Base-by-base conservation (phyloP, 306 rosid species). In the Fragaria ananassa region DNA sequence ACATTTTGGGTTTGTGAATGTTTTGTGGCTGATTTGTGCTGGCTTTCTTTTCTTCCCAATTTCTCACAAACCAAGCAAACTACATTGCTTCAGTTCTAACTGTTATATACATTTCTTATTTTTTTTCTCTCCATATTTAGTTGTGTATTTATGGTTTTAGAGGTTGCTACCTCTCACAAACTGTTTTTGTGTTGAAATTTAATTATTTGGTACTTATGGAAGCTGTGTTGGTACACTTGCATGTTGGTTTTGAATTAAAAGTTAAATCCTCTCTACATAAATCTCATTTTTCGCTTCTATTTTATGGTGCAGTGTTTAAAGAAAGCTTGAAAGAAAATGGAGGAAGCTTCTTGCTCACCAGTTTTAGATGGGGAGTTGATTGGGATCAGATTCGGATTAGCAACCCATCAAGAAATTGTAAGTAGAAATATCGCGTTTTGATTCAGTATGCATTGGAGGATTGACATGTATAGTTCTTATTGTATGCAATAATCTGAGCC, bases 361-460 rank as follows among this genome's bases (percentile, higher is more conserved):
- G 60, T 87, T 82, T 68, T 83, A 51, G 91, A 93, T n/a, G 96
- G 86, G 62, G 86, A 85, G 72, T 78, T 91, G 3, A 56, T 71
- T 62, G 93, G 96, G 10, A 91, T 93, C 79, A 80, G 69, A 72
- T 93, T 93, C 61, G 82, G 88, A 61, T 78, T 93, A 85, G 98
- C 98, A 69, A 89, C 87, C 25, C 87, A 75, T 61, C 82, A 83
- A 8, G 98, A 93, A 85, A 91, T 93, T 60, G 98, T 93, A 81
- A 89, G 98, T 77, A 57, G 63, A 65, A 67, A 70, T 77, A 76
- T 74, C 10, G n/a, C 45, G 34, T 73, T 56, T 39, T 70, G 69
- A 31, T 69, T 65, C 51, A 34, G 1, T 67, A 39, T 31, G 72
- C 15, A 3, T 49, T 42, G 62, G 13, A 37, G 68, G 39, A n/a